phyloP scores from a whole-genome alignment of 768 basidiomycete genomes.

The Russula lepida region DNA sequence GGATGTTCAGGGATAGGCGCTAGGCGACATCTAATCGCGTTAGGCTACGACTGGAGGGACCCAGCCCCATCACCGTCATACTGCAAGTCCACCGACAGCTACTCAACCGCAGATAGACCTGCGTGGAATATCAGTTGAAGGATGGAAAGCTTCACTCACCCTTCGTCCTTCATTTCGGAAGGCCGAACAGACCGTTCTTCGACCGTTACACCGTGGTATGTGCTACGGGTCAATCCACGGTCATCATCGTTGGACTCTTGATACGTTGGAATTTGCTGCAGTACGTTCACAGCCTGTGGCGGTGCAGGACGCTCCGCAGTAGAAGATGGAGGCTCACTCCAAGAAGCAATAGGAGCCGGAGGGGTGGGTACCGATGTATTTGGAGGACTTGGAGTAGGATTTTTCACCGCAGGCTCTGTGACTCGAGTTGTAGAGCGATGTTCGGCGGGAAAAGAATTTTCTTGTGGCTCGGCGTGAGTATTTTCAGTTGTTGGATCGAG shows the following conservation, averaged over 20 bases:
- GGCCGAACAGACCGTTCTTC: conserved; percentile 61
- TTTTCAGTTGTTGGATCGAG: conserved; percentile 36
- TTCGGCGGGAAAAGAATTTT: conserved; percentile 10
- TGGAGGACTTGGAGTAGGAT: background rate
- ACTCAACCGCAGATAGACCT: conserved; percentile 15
- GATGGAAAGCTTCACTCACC: conserved; percentile 49
- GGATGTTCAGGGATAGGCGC: conserved; percentile 16
- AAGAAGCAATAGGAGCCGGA: conserved; percentile 13
- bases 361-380: background rate
- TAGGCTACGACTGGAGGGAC: conserved; percentile 26
- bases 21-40: conserved; percentile 24
- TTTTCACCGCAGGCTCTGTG: background rate
- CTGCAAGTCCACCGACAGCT: conserved; percentile 16
- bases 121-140: conserved; percentile 22
- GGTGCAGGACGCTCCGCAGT: background rate
- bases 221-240: conserved; percentile 28
- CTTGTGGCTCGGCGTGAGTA: conserved; percentile 16
- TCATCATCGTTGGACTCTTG: conserved; percentile 21
- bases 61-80: conserved; percentile 19
- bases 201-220: conserved; percentile 27
- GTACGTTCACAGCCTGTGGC: background rate
- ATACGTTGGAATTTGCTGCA: conserved; percentile 22
- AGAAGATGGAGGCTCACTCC: conserved; percentile 11
- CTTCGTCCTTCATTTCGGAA: conserved; percentile 94
- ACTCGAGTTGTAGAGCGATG: conserved; percentile 2